phyloP scores from a whole-genome alignment of 2,329 filamentous ascomycete species.

The Teratosphaeria viscida region DNA sequence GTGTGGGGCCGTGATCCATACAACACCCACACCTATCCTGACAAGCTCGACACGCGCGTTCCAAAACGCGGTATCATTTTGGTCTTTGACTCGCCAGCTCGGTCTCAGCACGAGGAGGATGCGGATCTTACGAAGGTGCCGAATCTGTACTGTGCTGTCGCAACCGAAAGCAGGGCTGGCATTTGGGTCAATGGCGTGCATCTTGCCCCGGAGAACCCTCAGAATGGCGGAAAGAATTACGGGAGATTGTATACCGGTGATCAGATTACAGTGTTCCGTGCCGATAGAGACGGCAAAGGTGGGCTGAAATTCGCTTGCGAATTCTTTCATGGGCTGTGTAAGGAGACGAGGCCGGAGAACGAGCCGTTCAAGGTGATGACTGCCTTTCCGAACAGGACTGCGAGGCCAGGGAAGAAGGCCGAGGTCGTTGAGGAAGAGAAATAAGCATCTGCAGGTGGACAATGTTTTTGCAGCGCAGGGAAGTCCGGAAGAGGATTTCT shows the following conservation, averaged over 20 bases:
- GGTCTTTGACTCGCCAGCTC: conserved; percentile 59
- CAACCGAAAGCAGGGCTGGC: conserved; percentile 66
- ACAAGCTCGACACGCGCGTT: conserved; percentile 56
- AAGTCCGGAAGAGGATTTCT: too few species aligned
- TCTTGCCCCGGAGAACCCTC: conserved; percentile 30
- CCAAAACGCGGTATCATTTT: conserved; percentile 76
- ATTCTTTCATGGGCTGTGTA: conserved; percentile 31
- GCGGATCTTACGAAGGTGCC: conserved; percentile 44
- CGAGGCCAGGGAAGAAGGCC: neutral
- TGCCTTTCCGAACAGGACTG: neutral
- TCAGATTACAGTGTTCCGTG: conserved; percentile 59
- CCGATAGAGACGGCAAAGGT: conserved; percentile 23
- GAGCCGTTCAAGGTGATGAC: neutral
- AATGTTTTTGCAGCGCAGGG: neutral
- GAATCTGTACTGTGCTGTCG: conserved; percentile 59
- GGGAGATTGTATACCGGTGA: conserved; percentile 69
- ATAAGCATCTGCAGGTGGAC: neutral
- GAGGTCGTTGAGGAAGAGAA: neutral
- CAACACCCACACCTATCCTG: conserved; percentile 58
- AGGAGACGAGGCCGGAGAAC: conserved; percentile 7
- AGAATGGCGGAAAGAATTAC: conserved; percentile 39
- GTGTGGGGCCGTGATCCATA: conserved; percentile 65
- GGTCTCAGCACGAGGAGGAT: conserved; percentile 44
- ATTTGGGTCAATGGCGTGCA: conserved; percentile 67
- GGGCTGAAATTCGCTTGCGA: conserved; percentile 34